A percentile compares a stretch with the other conserved stretches of the same genome.
Evolutionary conservation across 441 rosid genomes (phyloP).

Genomic region (Corymbia calophylla): DNA sequence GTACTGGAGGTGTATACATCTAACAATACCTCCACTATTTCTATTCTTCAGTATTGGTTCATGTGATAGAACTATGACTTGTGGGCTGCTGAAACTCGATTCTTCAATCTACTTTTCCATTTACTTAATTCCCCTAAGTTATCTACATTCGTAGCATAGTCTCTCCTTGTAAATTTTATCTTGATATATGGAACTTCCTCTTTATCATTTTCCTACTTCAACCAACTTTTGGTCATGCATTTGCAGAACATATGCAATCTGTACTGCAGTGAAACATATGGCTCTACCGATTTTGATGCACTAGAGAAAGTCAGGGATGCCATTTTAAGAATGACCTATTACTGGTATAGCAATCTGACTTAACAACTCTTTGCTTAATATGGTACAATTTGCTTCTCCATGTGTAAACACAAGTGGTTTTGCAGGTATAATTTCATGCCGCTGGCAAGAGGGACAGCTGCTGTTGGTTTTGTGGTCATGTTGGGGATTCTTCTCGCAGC

Average conservation of each 20-base stretch:
- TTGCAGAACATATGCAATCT: slow-evolving; percentile 81
- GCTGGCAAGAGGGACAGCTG: slow-evolving; percentile 92
- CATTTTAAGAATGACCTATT: slow-evolving; percentile 85
- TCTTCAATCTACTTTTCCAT: background rate
- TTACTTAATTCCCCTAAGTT: background rate
- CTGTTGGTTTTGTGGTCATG: slow-evolving; percentile 73
- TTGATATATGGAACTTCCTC: background rate
- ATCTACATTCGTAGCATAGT: background rate
- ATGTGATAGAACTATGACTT: background rate
- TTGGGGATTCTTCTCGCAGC: slow-evolving; percentile 90
- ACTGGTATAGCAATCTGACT: slow-evolving; percentile 56
- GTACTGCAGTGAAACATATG: slow-evolving; percentile 71
- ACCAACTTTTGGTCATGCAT: background rate
- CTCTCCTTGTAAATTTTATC: background rate
- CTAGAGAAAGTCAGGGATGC: slow-evolving; percentile 74
- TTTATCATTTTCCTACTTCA: background rate
- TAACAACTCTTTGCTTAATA: background rate
- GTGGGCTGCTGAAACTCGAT: background rate
- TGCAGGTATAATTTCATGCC: slow-evolving; percentile 98
- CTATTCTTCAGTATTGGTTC: background rate
- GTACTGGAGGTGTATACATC: background rate
- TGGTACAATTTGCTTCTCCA: background rate
- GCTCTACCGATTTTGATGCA: slow-evolving; percentile 50
- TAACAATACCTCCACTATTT: background rate
- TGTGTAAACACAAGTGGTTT: background rate